Conservation (phyloP, 139 green algal genomes). For the Volvox africanus region DNA sequence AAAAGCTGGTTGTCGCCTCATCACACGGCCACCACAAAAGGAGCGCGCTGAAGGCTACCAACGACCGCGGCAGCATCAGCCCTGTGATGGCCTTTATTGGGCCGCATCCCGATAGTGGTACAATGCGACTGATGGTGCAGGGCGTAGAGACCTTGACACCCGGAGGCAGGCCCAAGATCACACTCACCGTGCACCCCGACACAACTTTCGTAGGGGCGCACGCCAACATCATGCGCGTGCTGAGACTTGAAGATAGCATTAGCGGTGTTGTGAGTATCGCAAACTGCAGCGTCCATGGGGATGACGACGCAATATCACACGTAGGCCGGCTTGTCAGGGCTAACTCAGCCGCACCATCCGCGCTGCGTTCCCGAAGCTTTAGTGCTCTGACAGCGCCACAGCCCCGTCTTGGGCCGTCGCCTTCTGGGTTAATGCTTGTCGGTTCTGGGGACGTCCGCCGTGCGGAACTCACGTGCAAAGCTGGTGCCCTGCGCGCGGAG, state of each 20-base stretch:
- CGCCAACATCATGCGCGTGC: slow-evolving; percentile 33
- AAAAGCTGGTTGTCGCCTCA: neutral
- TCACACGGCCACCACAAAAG: neutral
- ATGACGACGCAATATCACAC: slow-evolving; percentile 11
- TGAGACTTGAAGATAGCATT: slow-evolving; percentile 7
- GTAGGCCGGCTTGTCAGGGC: neutral
- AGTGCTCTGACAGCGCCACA: neutral
- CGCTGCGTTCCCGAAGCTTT: neutral
- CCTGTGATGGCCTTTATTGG: slow-evolving; percentile 40
- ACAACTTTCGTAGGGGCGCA: slow-evolving; percentile 17
- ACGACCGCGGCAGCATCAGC: slow-evolving; percentile 7
- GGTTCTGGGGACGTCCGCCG: neutral
- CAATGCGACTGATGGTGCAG: slow-evolving; percentile 49
- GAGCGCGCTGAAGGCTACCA: slow-evolving; percentile 37
- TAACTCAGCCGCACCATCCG: neutral
- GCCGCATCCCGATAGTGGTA: slow-evolving; percentile 46
- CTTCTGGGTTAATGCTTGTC: neutral
- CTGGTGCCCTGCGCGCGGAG: no score
- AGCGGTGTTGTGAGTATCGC: neutral
- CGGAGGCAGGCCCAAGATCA: slow-evolving; percentile 11
- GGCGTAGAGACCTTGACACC: slow-evolving; percentile 9
- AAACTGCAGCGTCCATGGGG: neutral
- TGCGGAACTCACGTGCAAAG: neutral
- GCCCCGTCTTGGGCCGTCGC: neutral
- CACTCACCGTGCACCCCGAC: slow-evolving; percentile 38